Conservation (phyloP, 1,139 yeast species). For the Williopsis jadinii region DNA sequence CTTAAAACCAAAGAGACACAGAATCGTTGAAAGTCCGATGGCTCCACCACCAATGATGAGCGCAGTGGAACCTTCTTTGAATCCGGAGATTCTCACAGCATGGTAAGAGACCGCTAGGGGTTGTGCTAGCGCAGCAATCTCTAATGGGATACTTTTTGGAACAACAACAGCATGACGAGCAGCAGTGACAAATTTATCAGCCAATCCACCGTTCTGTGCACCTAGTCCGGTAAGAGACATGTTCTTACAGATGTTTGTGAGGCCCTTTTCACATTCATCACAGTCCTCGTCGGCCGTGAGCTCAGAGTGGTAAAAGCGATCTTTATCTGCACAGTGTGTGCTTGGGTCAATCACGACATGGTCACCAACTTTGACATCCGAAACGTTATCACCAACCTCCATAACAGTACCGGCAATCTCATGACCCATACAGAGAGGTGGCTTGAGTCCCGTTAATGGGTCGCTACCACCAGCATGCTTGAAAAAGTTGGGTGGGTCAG, state of each 20-base stretch:
- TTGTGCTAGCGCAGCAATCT: conserved; percentile 40
- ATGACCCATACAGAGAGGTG: conserved; percentile 48
- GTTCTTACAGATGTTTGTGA: conserved; percentile 40
- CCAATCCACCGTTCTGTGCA: conserved; percentile 38
- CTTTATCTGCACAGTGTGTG: conserved; percentile 39
- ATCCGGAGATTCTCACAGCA: conserved; percentile 35
- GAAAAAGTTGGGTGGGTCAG: conserved; percentile 43
- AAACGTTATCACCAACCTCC: conserved; percentile 30
- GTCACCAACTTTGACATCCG: conserved; percentile 30
- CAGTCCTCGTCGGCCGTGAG: conserved; percentile 26
- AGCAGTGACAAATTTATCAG: conserved; percentile 35
- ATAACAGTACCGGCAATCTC: conserved; percentile 39
- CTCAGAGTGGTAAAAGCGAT: conserved; percentile 22
- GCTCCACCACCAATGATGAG: conserved; percentile 45
- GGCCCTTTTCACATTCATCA: conserved; percentile 36
- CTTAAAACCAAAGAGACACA: conserved; percentile 38
- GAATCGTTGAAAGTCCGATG: conserved; percentile 42
- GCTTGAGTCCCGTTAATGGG: conserved; percentile 26
- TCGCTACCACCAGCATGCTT: conserved; percentile 25
- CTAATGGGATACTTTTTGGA: conserved; percentile 33
- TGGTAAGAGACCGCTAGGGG: conserved; percentile 44
- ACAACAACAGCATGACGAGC: conserved; percentile 32
- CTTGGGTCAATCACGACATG: conserved; percentile 46
- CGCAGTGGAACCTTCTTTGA: conserved; percentile 35
- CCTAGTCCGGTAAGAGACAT: conserved; percentile 41